Evolutionary conservation across 2,329 filamentous ascomycete genomes (phyloP).

Genomic region (Aspergillus sp.): DNA sequence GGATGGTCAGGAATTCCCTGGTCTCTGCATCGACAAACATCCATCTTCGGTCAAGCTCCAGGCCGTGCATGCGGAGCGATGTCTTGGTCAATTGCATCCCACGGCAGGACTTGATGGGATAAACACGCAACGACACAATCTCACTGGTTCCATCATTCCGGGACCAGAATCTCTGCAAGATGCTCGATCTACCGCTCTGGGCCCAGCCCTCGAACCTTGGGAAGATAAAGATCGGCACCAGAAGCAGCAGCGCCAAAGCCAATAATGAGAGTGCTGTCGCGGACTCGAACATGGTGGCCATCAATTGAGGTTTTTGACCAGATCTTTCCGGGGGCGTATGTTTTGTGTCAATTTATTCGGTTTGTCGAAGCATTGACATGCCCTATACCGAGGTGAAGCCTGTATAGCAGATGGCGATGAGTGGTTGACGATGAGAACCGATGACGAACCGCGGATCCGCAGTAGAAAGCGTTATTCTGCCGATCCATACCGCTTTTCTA

Average conservation of each 20-base stretch:
- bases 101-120: conserved; percentile 64
- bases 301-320: background rate
- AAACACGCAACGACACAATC: conserved; percentile 47
- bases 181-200: conserved; percentile 3
- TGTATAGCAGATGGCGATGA: too few relatives aligned
- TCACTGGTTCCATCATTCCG: conserved; percentile 18
- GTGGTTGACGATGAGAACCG: too few relatives aligned
- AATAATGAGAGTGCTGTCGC: background rate
- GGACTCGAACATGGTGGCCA: background rate
- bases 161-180: conserved; percentile 10
- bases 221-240: conserved; percentile 12
- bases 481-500: too few relatives aligned
- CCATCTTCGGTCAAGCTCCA: conserved; percentile 61
- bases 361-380: too few relatives aligned
- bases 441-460: too few relatives aligned
- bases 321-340: too few relatives aligned
- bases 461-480: too few relatives aligned
- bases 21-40: conserved; percentile 57
- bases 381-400: too few relatives aligned
- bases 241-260: conserved; percentile 1
- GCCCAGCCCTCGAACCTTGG: conserved; percentile 10
- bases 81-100: conserved; percentile 53
- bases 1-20: conserved; percentile 59
- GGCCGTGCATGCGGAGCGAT: conserved; percentile 50
- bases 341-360: too few relatives aligned